Percentiles rank a stretch among this genome's conserved stretches.
Conservation (phyloP, 83 land plant species). For the Larix sibirica region DNA sequence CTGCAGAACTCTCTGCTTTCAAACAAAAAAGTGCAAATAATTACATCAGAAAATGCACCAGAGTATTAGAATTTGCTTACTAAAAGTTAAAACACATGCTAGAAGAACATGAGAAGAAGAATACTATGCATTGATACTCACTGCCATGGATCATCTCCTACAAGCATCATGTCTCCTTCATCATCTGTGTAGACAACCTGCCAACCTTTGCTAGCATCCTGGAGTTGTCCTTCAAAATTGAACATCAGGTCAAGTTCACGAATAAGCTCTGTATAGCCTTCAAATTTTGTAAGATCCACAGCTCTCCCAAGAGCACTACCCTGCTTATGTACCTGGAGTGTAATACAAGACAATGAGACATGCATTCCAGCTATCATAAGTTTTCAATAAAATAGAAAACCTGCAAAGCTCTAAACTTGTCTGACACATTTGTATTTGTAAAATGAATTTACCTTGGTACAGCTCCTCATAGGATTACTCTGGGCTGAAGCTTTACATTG, state of each 20-base stretch:
- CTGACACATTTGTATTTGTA: not conserved
- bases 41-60: not conserved
- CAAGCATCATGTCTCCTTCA: constrained; percentile 15
- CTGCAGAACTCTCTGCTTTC: constrained; percentile 16
- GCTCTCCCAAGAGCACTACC: constrained; percentile 20
- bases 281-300: constrained; percentile 25
- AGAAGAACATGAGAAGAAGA: not conserved
- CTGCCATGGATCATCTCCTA: constrained; percentile 17
- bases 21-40: not conserved
- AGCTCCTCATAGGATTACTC: constrained; percentile 26
- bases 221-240: constrained; percentile 17
- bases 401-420: not conserved
- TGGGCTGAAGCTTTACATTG: constrained; percentile 3
- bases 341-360: not conserved
- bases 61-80: not conserved
- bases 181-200: constrained; percentile 18
- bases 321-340: constrained; percentile 16
- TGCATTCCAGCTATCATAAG: not conserved
- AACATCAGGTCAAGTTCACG: constrained; percentile 22
- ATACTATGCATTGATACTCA: not conserved
- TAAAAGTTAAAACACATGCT: constrained; percentile 6
- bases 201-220: constrained; percentile 12
- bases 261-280: constrained; percentile 17
- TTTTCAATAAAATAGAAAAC: not conserved
- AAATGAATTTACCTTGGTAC: constrained; percentile 43